Conservation (phyloP, 1,284 basidiomycete genomes). For the Cryptococcus wingfieldii region DNA sequence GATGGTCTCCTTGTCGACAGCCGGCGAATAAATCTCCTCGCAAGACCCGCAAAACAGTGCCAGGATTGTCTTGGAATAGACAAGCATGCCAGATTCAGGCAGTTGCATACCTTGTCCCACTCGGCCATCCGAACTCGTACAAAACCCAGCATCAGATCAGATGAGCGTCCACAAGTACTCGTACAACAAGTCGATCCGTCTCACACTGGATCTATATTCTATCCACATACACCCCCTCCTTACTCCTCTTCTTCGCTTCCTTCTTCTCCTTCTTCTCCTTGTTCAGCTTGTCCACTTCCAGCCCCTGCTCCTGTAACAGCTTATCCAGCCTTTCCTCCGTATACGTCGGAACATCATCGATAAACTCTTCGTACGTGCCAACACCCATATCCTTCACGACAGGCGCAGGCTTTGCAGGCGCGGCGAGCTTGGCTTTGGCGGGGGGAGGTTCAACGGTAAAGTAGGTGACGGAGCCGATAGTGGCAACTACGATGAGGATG, state of each 20-base stretch:
- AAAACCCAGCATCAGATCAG: too few relatives aligned
- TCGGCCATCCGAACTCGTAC: too few relatives aligned
- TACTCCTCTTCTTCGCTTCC: slow-evolving; percentile 8
- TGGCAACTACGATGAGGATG: slow-evolving; percentile 35
- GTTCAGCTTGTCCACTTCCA: slow-evolving; percentile 12
- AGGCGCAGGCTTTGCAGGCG: slow-evolving; percentile 6
- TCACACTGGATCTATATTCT: slow-evolving; percentile 13
- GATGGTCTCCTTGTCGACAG: too few relatives aligned
- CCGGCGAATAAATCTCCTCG: too few relatives aligned
- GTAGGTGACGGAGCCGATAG: slow-evolving; percentile 19
- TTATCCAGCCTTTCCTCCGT: slow-evolving; percentile 29
- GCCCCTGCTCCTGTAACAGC: slow-evolving; percentile 23
- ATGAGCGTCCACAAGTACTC: too few relatives aligned
- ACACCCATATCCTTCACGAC: slow-evolving; percentile 37
- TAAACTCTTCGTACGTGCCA: slow-evolving; percentile 37
- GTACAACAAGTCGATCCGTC: too few relatives aligned
- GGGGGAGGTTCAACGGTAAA: slow-evolving; percentile 3
- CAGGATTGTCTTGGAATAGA: too few relatives aligned
- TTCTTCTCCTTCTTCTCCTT: slow-evolving; percentile 4
- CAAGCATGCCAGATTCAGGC: too few relatives aligned
- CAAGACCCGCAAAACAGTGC: too few relatives aligned
- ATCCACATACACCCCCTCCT: slow-evolving; percentile 18
- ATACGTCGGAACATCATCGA: slow-evolving; percentile 20
- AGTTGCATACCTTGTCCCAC: too few relatives aligned
- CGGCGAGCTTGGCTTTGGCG: background rate